phyloP scores from a whole-genome alignment of 1,284 basidiomycete genomes.

The Pascua guehoae region DNA sequence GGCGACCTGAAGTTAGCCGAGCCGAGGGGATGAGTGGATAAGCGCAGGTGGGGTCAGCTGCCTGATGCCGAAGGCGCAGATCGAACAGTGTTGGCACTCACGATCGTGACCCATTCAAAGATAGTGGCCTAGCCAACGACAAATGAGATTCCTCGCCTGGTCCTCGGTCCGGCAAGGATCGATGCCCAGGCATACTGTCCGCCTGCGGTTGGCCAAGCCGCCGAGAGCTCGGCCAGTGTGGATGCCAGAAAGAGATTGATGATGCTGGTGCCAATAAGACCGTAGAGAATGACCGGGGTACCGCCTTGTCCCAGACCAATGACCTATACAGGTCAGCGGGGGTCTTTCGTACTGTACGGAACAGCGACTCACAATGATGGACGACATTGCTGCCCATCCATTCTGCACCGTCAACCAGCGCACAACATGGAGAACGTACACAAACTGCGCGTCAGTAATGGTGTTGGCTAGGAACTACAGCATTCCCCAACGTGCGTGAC shows the following conservation, averaged over 20 bases:
- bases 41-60: too few relatives aligned
- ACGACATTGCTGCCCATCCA: slow-evolving; percentile 4
- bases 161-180: slow-evolving; percentile 8
- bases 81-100: not conserved
- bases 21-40: too few relatives aligned
- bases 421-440: not conserved
- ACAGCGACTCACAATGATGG: not conserved
- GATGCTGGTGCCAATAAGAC: slow-evolving; percentile 1
- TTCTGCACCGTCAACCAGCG: not conserved
- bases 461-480: too few relatives aligned
- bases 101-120: slow-evolving; percentile 15
- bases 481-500: too few relatives aligned
- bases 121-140: slow-evolving; percentile 12
- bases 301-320: slow-evolving; percentile 4
- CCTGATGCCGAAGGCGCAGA: too few relatives aligned
- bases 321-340: not conserved
- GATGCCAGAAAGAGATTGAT: slow-evolving; percentile 2
- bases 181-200: slow-evolving; percentile 15
- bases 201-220: slow-evolving; percentile 1
- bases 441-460: not conserved
- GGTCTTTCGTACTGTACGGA: not conserved
- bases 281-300: slow-evolving; percentile 3
- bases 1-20: not conserved
- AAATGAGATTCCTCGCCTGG: slow-evolving; percentile 14
- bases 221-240: not conserved